Conservation (phyloP, 192 early-diverging fungal genomes). For the Entomortierella beljakovae region DNA sequence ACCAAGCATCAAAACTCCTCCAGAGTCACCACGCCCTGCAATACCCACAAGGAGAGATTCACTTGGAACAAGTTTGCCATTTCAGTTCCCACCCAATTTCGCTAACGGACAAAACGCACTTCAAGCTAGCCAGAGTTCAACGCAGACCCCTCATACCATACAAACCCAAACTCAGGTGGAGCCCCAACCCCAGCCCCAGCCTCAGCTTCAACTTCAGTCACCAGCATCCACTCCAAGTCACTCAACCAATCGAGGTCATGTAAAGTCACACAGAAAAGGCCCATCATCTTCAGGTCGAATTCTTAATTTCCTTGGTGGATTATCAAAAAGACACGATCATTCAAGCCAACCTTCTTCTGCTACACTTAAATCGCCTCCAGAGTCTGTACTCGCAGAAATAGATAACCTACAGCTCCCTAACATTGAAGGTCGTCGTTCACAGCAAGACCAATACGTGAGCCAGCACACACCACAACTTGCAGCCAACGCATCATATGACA, state of each 20-base stretch:
- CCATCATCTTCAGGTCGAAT: constrained; percentile 41
- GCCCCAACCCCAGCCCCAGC: background rate
- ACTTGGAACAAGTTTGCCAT: constrained; percentile 8
- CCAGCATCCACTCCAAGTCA: background rate
- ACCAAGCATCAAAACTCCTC: constrained; percentile 20
- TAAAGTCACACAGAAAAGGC: constrained; percentile 31
- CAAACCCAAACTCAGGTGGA: background rate
- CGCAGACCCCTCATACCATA: no score
- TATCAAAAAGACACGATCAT: constrained; percentile 42
- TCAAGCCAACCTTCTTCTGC: background rate
- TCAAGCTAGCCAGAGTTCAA: no score
- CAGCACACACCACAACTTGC: constrained; percentile 8
- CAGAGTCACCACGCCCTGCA: constrained; percentile 15
- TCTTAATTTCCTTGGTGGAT: constrained; percentile 36
- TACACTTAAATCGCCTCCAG: background rate
- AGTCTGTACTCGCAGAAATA: constrained; percentile 23
- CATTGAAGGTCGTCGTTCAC: background rate
- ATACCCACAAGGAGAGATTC: constrained; percentile 37
- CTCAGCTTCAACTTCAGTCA: background rate
- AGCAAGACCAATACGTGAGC: constrained; percentile 2
- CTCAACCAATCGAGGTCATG: background rate
- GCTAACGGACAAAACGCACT: background rate
- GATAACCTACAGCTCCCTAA: background rate
- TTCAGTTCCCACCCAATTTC: background rate
- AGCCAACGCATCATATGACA: constrained; percentile 2